Evolutionary conservation across 106 monocot genomes (phyloP).

Genomic region (Dendrobium chrysotoxum): DNA sequence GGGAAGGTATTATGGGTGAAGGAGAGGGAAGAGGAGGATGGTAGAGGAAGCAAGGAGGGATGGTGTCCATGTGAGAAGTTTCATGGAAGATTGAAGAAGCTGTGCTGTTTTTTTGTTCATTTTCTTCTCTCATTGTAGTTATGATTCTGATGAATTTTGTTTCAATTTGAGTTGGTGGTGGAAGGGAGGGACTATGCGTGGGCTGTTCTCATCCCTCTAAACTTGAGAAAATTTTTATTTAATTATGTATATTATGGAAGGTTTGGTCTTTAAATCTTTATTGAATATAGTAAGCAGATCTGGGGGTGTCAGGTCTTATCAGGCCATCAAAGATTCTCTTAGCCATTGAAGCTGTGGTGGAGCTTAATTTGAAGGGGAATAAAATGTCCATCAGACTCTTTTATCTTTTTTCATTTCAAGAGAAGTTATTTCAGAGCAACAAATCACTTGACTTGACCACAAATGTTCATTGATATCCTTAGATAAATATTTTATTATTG

Average conservation of each 20-base stretch:
- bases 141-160: not conserved
- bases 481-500: no score
- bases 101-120: not conserved
- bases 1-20: slow-evolving; percentile 33
- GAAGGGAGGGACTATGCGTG: not conserved
- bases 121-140: not conserved
- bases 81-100: not conserved
- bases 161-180: not conserved
- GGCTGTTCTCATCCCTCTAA: not conserved
- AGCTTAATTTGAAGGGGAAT: no score
- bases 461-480: no score
- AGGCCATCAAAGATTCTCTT: no score
- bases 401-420: no score
- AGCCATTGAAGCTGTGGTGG: no score
- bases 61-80: not conserved
- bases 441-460: no score
- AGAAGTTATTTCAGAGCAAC: no score
- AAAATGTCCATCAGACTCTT: no score
- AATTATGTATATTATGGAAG: not conserved
- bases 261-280: not conserved
- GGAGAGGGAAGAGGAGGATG: slow-evolving; percentile 10
- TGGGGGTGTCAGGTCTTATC: no score
- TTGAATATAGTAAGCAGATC: not conserved
- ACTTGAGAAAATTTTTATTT: not conserved
- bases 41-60: not conserved